These are phyloP conservation scores for Saccharum hybrid DNA, from an alignment of 202 grass and related monocot genomes.

Conservation along the genomic window DNA sequence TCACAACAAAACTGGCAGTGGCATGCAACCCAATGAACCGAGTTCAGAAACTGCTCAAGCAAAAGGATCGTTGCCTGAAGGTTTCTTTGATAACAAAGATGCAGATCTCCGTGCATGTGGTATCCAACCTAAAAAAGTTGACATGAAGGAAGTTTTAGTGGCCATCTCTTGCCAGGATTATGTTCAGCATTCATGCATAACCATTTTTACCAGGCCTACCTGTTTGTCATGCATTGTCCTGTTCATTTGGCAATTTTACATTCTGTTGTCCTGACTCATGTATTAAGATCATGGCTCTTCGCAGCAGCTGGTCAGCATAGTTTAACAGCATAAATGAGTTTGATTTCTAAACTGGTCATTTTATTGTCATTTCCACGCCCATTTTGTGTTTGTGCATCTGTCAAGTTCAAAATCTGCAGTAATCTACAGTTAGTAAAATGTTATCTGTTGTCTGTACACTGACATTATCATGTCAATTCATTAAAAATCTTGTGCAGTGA, in stretches of 20 bases:
- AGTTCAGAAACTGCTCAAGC: conserved; percentile 53
- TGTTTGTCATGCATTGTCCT: neutral
- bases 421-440: neutral
- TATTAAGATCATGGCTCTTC: neutral
- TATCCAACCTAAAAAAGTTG: conserved; percentile 87
- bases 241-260: conserved; percentile 5
- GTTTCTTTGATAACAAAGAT: conserved; percentile 99
- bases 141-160: conserved; percentile 73
- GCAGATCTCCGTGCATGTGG: conserved; percentile 95
- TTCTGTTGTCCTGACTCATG: neutral
- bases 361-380: conserved; percentile 17
- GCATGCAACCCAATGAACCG: conserved; percentile 45
- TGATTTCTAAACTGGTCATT: conserved; percentile 10
- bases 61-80: conserved; percentile 93
- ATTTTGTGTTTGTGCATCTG: conserved; percentile 18
- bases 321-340: conserved; percentile 1
- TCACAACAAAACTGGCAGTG: conserved; percentile 45
- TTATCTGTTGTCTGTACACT: too few relatives aligned
- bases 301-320: neutral
- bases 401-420: conserved; percentile 21
- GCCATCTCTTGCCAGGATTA: conserved; percentile 10
- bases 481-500: conserved; percentile 60
- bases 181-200: conserved; percentile 17
- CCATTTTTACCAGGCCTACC: neutral
- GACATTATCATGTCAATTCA: conserved; percentile 36